Evolutionary conservation across 2,329 filamentous ascomycete species (phyloP), one percentile per base, ranked within the genome.

Genomic region (Triangularia verruculosa): DNA sequence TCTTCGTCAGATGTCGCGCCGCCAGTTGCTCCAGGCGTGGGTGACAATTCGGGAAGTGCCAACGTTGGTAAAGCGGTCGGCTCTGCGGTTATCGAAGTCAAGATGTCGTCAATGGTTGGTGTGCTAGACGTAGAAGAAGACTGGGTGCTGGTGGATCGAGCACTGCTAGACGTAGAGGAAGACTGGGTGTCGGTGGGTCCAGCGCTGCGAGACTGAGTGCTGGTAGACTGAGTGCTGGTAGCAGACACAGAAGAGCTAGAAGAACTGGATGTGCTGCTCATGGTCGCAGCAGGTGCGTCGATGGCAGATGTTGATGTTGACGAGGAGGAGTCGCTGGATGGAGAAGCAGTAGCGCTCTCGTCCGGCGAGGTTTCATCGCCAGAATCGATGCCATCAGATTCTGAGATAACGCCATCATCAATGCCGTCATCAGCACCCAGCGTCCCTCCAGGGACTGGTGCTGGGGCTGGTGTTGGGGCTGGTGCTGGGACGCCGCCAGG

Each of bases 311-410:
- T 58, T 8, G 13, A 25, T 2, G 57, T 61, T 15, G 64, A 6
- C n/a, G 66, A 15, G 7, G 65, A 28, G n/a, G 55, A 3, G 9
- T 13, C 22, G 20, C 6, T n/a, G 24, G 20, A 1, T 15, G 51
- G 22, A 15, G 51, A 11, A n/a, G n/a, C 51, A 5, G 17, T 25
- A 11, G 6, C 61, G 39, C 17, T 65, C 55, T 64, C 63, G 3
- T 67, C 57, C 0, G 22, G 62, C 0, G 63, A 65, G 11, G 61
- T 58, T 1, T 60, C 57, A 22, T 64, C 64, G 15, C 51, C 51
- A 1, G 51, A 54, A 24, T 54, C 51, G 51, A 54, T 54, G 20
- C 51, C 51, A 54, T 62, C 66, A 15, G 68, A 67, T 4, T 60
- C 68, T 7, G 59, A 57, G 15, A 54, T 20, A 2, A 58, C 59